Percentiles rank a stretch among this genome's conserved stretches.
These are phyloP conservation scores for Ulmus americana DNA, from an alignment of 331 rosid genomes.

Conservation along the genomic window DNA sequence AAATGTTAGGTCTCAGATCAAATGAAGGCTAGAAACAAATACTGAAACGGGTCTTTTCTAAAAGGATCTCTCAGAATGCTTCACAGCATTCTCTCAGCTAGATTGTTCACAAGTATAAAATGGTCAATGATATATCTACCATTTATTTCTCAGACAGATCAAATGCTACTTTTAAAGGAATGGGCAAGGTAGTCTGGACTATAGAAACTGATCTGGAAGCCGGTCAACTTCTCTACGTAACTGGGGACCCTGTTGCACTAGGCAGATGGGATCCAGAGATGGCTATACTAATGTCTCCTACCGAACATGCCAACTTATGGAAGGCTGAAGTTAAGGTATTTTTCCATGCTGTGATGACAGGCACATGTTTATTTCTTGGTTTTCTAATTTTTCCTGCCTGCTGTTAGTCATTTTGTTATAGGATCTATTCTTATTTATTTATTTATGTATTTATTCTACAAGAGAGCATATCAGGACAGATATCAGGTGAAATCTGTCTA, in stretches of 20 bases:
- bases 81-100: constrained; percentile 16
- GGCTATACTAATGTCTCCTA: constrained; percentile 70
- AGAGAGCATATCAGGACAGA: background rate
- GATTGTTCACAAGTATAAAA: constrained; percentile 24
- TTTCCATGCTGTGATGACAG: background rate
- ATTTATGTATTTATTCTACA: background rate
- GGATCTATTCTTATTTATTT: background rate
- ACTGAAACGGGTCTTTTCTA: too few species aligned
- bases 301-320: constrained; percentile 66
- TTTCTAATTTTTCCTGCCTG: background rate
- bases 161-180: constrained; percentile 39
- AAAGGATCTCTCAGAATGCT: constrained; percentile 3
- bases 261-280: constrained; percentile 86
- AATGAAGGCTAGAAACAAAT: too few species aligned
- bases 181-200: constrained; percentile 62
- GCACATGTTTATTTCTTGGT: constrained; percentile 2
- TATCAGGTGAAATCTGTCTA: background rate
- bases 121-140: constrained; percentile 43
- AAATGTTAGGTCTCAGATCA: constrained; percentile 2
- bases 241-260: constrained; percentile 72
- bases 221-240: constrained; percentile 69
- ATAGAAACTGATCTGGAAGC: constrained; percentile 74
- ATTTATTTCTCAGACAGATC: constrained; percentile 47
- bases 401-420: background rate
- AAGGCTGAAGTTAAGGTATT: constrained; percentile 74